Evolutionary conservation across 208 protist species (phyloP).

Genomic region (Acanthamoeba triangularis): DNA sequence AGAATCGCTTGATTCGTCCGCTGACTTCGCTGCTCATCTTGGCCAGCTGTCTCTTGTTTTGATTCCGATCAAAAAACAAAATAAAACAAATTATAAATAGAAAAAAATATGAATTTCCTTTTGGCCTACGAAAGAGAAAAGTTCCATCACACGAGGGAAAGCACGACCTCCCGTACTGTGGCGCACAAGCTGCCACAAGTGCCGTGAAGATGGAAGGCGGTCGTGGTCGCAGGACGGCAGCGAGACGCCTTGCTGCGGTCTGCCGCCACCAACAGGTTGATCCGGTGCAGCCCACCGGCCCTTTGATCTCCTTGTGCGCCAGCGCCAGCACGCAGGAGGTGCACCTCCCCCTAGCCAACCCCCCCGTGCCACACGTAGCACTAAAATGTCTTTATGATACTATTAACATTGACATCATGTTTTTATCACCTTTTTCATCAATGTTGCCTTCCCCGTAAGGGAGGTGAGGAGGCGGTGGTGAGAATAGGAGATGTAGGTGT

Average conservation of each 20-base stretch:
- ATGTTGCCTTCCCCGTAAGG: not conserved
- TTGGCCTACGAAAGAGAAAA: not conserved
- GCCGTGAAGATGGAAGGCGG: not conserved
- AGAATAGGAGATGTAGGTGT: constrained; percentile 51
- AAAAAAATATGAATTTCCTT: not conserved
- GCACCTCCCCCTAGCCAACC: too few species aligned
- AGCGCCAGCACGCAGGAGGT: not conserved
- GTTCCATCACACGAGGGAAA: not conserved
- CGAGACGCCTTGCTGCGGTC: not conserved
- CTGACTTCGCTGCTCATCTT: not conserved
- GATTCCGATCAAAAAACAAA: not conserved
- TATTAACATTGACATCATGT: not conserved
- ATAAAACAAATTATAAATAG: too few species aligned
- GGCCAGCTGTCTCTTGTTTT: not conserved
- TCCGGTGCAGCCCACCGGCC: not conserved
- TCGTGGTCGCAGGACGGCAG: not conserved
- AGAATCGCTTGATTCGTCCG: constrained; percentile 65
- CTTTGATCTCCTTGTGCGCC: not conserved
- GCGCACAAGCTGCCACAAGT: not conserved
- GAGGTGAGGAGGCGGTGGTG: constrained; percentile 1
- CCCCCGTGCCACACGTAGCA: too few species aligned
- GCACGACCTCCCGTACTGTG: not conserved
- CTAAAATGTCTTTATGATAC: too few species aligned
- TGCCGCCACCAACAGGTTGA: not conserved
- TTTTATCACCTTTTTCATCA: not conserved